Evolutionary conservation across 495 filamentous ascomycete genomes (phyloP).

Genomic region (Sphaerosporella brunnea): DNA sequence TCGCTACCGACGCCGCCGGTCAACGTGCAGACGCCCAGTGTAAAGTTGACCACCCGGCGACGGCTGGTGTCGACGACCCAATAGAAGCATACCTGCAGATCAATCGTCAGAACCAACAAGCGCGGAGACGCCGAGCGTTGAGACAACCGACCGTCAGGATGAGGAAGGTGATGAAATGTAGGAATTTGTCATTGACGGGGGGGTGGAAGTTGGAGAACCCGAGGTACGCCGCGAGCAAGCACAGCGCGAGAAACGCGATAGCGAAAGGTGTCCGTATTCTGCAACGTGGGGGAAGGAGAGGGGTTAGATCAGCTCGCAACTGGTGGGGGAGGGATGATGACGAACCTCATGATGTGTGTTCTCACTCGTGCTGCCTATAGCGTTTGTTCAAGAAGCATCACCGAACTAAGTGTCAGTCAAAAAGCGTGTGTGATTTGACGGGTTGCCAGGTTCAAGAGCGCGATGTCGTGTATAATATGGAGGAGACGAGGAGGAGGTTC

Average conservation of each 20-base stretch:
- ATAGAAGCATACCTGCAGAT: constrained; percentile 56
- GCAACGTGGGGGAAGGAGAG: too few species aligned
- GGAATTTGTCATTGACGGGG: constrained; percentile 66
- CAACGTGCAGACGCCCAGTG: constrained; percentile 41
- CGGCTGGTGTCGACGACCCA: constrained; percentile 88
- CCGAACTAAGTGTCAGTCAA: too few species aligned
- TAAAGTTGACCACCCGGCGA: constrained; percentile 65
- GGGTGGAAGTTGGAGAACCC: constrained; percentile 49
- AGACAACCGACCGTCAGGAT: constrained; percentile 40
- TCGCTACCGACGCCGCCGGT: constrained; percentile 58
- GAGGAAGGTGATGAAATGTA: constrained; percentile 85
- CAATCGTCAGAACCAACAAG: too few species aligned
- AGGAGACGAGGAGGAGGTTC: too few species aligned
- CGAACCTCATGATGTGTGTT: too few species aligned
- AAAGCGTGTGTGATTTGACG: too few species aligned
- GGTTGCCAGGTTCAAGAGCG: too few species aligned
- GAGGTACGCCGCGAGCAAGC: constrained; percentile 57
- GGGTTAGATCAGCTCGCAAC: too few species aligned
- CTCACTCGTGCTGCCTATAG: too few species aligned
- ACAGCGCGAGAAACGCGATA: constrained; percentile 59
- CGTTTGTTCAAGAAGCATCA: too few species aligned
- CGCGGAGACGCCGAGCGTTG: constrained; percentile 3
- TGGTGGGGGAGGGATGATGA: too few species aligned
- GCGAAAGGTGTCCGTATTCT: constrained; percentile 56
- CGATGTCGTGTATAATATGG: too few species aligned